Conservation (phyloP, 768 basidiomycete genomes). For the Suillus clintonianus region DNA sequence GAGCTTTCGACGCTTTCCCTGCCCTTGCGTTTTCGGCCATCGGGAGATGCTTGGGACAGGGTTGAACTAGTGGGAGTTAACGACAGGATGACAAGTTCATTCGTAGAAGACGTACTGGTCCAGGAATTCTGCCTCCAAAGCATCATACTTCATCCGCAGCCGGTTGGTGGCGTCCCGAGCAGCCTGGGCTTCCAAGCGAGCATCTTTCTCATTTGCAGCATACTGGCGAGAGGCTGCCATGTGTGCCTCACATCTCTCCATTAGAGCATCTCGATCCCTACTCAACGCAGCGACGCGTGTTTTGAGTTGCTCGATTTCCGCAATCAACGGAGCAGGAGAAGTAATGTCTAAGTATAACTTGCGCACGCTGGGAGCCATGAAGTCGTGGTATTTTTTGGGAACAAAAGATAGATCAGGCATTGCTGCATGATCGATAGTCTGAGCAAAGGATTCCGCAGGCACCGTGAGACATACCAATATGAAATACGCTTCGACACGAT, state of each 20-base stretch:
- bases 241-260: constrained; percentile 44
- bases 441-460: constrained; percentile 1
- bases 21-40: constrained; percentile 6
- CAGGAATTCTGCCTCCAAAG: constrained; percentile 26
- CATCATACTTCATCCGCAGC: constrained; percentile 35
- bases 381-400: constrained; percentile 59
- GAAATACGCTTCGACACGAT: constrained; percentile 55
- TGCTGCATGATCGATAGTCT: constrained; percentile 31
- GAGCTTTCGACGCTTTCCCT: not conserved
- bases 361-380: constrained; percentile 59
- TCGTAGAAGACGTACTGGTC: not conserved
- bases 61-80: not conserved
- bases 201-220: constrained; percentile 29
- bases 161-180: constrained; percentile 42
- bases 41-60: not conserved
- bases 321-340: constrained; percentile 23
- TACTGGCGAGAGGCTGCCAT: constrained; percentile 35
- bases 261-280: constrained; percentile 44
- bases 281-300: constrained; percentile 39
- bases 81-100: not conserved
- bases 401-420: constrained; percentile 49
- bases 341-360: constrained; percentile 51
- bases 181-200: constrained; percentile 32
- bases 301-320: constrained; percentile 39
- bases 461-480: constrained; percentile 44